These are phyloP conservation scores for Xylaria sp. DNA, from an alignment of 2,329 filamentous ascomycete genomes.

Conservation along the genomic window DNA sequence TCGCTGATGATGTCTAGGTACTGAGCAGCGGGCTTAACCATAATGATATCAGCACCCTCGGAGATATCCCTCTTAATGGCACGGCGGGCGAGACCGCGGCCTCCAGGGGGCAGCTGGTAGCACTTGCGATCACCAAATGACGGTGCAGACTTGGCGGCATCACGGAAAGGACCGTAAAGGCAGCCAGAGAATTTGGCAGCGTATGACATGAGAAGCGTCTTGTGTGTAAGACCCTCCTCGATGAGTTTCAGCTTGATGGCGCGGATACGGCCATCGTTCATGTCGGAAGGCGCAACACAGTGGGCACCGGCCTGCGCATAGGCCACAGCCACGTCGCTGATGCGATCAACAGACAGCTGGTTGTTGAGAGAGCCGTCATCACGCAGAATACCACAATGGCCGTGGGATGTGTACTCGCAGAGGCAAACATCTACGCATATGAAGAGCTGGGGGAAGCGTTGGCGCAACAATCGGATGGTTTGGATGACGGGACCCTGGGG, in stretches of 20 bases:
- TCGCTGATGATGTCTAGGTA: conserved; percentile 98
- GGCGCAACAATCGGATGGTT: conserved; percentile 75
- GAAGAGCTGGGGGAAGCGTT: conserved; percentile 84
- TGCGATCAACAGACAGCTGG: conserved; percentile 83
- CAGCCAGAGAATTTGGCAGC: conserved; percentile 97
- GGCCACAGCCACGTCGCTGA: conserved; percentile 94
- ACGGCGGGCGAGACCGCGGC: conserved; percentile 82
- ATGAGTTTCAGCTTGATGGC: conserved; percentile 98
- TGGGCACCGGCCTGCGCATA: conserved; percentile 95
- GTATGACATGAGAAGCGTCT: conserved; percentile 92
- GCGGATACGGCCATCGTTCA: conserved; percentile 97
- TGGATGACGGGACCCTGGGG: conserved; percentile 87
- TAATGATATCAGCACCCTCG: conserved; percentile 95
- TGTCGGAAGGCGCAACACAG: conserved; percentile 94
- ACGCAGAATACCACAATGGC: conserved; percentile 91
- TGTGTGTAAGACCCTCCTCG: conserved; percentile 87
- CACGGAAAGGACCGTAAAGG: conserved; percentile 93
- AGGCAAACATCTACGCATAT: conserved; percentile 91
- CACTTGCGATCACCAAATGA: conserved; percentile 93
- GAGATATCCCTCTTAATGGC: conserved; percentile 85
- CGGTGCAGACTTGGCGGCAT: conserved; percentile 85
- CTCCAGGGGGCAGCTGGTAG: conserved; percentile 93
- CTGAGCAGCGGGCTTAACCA: conserved; percentile 96
- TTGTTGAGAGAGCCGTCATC: conserved; percentile 95
- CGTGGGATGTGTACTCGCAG: conserved; percentile 97